Conservation (phyloP, 177 flowering plant species). For the Vitis hybrid region DNA sequence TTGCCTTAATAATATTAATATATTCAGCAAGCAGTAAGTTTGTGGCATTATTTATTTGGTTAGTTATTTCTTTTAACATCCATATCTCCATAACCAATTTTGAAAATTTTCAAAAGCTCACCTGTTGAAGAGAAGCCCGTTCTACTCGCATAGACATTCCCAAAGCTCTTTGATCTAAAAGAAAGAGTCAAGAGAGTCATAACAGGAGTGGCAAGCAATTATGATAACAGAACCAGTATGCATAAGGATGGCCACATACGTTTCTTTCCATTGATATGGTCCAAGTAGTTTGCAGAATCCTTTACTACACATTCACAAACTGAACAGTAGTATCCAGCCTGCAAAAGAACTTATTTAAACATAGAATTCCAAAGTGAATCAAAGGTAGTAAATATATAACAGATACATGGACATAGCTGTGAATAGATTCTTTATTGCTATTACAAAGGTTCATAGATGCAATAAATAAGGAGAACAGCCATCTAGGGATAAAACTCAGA, state of each 20-base stretch:
- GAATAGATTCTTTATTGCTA: no score
- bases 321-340: conserved; percentile 94
- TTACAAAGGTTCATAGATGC: no score
- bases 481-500: no score
- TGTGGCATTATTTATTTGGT: neutral
- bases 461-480: no score
- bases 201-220: neutral
- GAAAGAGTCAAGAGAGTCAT: conserved; percentile 15
- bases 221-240: neutral
- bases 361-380: neutral
- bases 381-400: neutral
- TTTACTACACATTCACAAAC: conserved; percentile 98
- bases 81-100: neutral
- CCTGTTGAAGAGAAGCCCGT: conserved; percentile 93
- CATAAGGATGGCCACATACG: conserved; percentile 46
- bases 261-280: conserved; percentile 97
- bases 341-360: conserved; percentile 26
- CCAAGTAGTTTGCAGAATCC: conserved; percentile 97
- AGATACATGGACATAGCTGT: neutral
- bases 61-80: neutral
- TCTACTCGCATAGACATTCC: conserved; percentile 99
- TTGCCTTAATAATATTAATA: no score
- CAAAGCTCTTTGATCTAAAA: conserved; percentile 91
- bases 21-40: no score
- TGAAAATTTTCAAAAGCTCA: conserved; percentile 11